Percentiles rank a stretch among this genome's conserved stretches.
Evolutionary conservation across 352 stramenopile species (phyloP).

Genomic region (Blastocystis sp.): DNA sequence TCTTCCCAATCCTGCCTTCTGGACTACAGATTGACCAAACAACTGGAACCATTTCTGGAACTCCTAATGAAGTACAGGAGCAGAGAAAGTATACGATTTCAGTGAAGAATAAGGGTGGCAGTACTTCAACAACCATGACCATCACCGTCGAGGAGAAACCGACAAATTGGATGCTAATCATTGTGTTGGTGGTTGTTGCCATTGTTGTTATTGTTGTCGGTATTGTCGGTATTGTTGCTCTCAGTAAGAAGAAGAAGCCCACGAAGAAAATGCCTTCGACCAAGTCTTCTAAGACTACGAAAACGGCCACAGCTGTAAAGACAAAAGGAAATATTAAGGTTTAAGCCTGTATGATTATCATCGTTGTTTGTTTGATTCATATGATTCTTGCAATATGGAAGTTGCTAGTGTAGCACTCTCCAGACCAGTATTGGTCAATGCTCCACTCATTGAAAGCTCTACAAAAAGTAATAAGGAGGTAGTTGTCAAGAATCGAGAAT

Average conservation of each 20-base stretch:
- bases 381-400: neutral
- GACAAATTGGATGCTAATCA: neutral
- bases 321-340: neutral
- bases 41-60: slow-evolving; percentile 9
- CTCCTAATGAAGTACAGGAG: neutral
- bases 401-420: neutral
- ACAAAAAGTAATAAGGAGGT: neutral
- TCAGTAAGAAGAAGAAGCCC: slow-evolving; percentile 18
- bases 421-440: slow-evolving; percentile 6
- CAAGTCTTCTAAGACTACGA: neutral
- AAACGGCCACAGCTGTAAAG: neutral
- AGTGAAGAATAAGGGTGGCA: neutral
- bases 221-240: neutral
- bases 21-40: neutral
- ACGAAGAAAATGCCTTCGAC: neutral
- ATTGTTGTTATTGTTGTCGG: slow-evolving; percentile 17
- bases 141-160: neutral
- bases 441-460: neutral
- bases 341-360: neutral
- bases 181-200: slow-evolving; percentile 35
- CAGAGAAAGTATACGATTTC: neutral
- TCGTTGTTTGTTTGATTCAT: no score
- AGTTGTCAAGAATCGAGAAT: neutral
- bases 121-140: neutral
- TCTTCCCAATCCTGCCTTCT: neutral